Percentiles rank a stretch among this genome's conserved stretches.
Evolutionary conservation across 352 stramenopile genomes (phyloP).

Genomic region (Phytophthora multivora): DNA sequence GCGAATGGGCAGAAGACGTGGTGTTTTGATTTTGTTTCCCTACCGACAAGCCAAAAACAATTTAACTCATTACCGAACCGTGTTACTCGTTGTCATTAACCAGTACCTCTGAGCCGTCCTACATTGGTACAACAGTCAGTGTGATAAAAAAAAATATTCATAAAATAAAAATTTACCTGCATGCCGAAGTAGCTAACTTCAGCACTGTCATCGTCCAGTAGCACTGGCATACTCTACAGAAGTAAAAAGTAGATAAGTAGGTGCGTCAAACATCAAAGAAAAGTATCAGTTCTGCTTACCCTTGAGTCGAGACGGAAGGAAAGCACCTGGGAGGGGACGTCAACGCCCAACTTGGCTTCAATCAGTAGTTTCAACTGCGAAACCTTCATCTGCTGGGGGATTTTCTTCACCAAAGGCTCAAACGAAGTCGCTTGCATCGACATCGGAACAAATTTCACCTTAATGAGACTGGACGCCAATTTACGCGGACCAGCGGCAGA

Average conservation of each 20-base stretch:
- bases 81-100: slow-evolving; percentile 56
- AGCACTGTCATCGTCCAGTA: slow-evolving; percentile 70
- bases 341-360: slow-evolving; percentile 76
- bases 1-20: too few species aligned
- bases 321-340: slow-evolving; percentile 50
- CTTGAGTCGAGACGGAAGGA: slow-evolving; percentile 63
- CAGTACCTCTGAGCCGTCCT: slow-evolving; percentile 74
- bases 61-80: background rate
- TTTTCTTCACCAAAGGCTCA: slow-evolving; percentile 66
- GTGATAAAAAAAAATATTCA: too few species aligned
- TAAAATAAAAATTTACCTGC: slow-evolving; percentile 40
- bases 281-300: slow-evolving; percentile 26
- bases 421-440: slow-evolving; percentile 68
- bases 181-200: slow-evolving; percentile 80
- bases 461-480: slow-evolving; percentile 58
- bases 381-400: slow-evolving; percentile 81
- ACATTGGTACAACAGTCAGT: background rate
- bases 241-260: background rate
- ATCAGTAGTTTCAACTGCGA: slow-evolving; percentile 73
- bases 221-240: slow-evolving; percentile 64
- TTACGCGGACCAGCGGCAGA: slow-evolving; percentile 38
- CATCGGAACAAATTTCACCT: slow-evolving; percentile 74
- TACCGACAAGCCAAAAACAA: background rate
- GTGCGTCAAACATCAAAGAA: background rate
- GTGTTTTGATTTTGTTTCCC: too few species aligned